Percentiles rank a stretch among this genome's conserved stretches.
phyloP scores from a whole-genome alignment of 75 land plant genomes.

The Adiantum capillusveneris region DNA sequence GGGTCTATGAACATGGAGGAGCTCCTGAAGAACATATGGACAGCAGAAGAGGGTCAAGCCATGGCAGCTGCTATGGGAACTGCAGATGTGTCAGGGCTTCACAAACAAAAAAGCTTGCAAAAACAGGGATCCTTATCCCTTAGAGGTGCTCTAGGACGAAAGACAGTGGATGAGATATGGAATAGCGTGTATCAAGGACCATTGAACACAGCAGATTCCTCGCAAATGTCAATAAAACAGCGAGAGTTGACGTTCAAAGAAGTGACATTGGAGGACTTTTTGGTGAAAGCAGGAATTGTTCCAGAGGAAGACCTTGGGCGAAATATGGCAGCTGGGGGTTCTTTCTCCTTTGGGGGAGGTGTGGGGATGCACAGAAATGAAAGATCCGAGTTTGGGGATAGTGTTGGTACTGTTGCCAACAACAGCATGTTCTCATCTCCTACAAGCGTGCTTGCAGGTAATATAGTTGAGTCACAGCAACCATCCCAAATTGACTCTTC shows the following conservation, averaged over 20 bases:
- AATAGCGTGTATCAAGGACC: conserved; percentile 32
- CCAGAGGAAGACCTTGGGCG: conserved; percentile 34
- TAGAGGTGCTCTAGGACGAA: conserved; percentile 63
- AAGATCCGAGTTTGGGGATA: background rate
- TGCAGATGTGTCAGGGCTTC: conserved; percentile 10
- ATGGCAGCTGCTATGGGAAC: conserved; percentile 32
- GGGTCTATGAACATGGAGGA: conserved; percentile 80
- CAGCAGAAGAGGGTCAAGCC: conserved; percentile 48
- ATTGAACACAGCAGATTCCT: conserved; percentile 11
- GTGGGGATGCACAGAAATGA: background rate
- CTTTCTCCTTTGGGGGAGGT: background rate
- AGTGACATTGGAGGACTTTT: conserved; percentile 74
- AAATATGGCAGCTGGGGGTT: background rate
- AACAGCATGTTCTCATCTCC: no score
- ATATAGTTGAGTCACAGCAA: no score
- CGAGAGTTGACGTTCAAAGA: conserved; percentile 61
- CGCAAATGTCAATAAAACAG: conserved; percentile 12
- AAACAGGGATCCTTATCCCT: conserved; percentile 67
- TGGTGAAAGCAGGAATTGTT: conserved; percentile 68
- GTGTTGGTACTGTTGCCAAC: background rate
- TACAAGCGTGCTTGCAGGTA: no score
- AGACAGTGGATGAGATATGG: conserved; percentile 84
- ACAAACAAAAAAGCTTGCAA: conserved; percentile 33
- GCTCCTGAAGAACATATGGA: conserved; percentile 62
- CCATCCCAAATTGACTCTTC: no score